These are phyloP conservation scores for Mycena floridula DNA, from an alignment of 768 basidiomycete species.

Conservation along the genomic window DNA sequence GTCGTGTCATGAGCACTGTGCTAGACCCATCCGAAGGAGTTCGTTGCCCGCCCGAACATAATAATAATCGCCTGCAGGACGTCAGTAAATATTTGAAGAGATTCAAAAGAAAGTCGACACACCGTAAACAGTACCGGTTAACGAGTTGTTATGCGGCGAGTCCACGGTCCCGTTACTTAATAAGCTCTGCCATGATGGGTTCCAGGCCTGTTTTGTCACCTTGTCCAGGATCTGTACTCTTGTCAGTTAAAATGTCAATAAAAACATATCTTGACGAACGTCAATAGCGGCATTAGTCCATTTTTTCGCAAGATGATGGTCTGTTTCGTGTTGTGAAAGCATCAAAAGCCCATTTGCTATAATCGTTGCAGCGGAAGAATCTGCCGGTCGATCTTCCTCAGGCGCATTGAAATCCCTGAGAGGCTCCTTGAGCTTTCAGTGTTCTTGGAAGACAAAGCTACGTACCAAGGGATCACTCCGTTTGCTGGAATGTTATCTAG, in stretches of 20 bases:
- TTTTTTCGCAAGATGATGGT: slow-evolving; percentile 20
- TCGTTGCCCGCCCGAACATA: slow-evolving; percentile 35
- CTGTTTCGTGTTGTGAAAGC: slow-evolving; percentile 38
- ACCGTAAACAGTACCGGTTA: slow-evolving; percentile 60
- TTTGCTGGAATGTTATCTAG: slow-evolving; percentile 50
- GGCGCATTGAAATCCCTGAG: slow-evolving; percentile 34
- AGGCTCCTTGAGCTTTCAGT: neutral
- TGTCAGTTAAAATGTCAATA: too few relatives aligned
- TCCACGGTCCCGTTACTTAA: slow-evolving; percentile 65
- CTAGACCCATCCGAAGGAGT: slow-evolving; percentile 27
- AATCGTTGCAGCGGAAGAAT: slow-evolving; percentile 66
- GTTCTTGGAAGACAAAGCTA: slow-evolving; percentile 7
- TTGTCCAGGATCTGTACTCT: slow-evolving; percentile 40
- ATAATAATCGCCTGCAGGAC: slow-evolving; percentile 42
- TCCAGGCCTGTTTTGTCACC: slow-evolving; percentile 50
- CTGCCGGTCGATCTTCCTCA: slow-evolving; percentile 45
- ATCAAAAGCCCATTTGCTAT: slow-evolving; percentile 54
- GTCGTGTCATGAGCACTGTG: too few relatives aligned
- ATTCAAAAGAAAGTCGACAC: too few relatives aligned
- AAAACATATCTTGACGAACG: too few relatives aligned
- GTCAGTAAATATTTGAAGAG: too few relatives aligned
- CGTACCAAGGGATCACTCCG: slow-evolving; percentile 65
- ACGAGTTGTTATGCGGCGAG: slow-evolving; percentile 44
- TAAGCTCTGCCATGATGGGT: slow-evolving; percentile 55
- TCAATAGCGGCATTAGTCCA: slow-evolving; percentile 49